Base-by-base conservation (phyloP, 345 rosid genomes). In the Moricandia moricandioides region DNA sequence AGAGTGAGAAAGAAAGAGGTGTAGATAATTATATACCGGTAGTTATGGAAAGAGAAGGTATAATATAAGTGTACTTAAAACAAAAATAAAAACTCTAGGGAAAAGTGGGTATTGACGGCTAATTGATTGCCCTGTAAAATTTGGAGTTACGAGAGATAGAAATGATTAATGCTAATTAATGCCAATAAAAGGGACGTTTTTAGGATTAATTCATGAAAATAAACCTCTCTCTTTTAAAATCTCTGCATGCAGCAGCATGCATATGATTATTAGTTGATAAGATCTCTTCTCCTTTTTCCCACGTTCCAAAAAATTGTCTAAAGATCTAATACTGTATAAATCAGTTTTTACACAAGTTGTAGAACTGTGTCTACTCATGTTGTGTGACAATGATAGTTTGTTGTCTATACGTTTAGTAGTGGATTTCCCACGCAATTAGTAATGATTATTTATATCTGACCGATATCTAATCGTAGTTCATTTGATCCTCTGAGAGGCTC, bases 61-160 rank as follows among this genome's bases (percentile, higher is more conserved):
- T 7, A 34, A 1, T 34, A 34, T 34, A 34, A 29, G 16, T 2
- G 30, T 21, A 30, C n/a, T n/a, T n/a, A n/a, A 0, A 71, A 71
- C 24, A 31, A 18, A 31, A 60, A 55, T 70, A 17, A 30, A 62
- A 35, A 43, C 12, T 52, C 40, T 72, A 52, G 29, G 55, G 63
- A 27, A 51, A 35, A 27, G 76, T 35, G 56, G 18, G 40, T 35
- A 63, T 52, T 37, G 63, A 63, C 70, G 70, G 76, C 70, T 72
- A 52, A 72, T 54, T 72, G 49, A 72, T 54, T 35, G 55, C 43
- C 63, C 39, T 62, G 69, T 62, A 14, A 72, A 62, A 10, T 62
- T 34, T 72, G 69, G 76, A 72, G 69, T 72, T 72, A 72, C 69
- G 76, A 63, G 76, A 72, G 24, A 30, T 33, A 71, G 5, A 51